Evolutionary conservation across 2,329 filamentous ascomycete species (phyloP).

Genomic region (Exophiala calicioides): DNA sequence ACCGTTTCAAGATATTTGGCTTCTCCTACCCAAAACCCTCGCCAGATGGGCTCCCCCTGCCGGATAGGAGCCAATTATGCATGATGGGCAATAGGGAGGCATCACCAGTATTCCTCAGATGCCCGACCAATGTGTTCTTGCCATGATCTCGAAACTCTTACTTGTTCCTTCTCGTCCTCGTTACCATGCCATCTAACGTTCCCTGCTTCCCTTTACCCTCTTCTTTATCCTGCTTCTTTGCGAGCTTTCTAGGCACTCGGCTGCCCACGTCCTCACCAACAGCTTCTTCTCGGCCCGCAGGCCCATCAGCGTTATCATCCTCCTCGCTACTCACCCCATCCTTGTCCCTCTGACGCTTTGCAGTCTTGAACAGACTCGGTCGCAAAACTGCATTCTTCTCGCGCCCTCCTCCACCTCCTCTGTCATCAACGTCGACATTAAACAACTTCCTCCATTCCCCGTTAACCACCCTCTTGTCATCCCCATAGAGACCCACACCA

Average conservation of each 20-base stretch:
- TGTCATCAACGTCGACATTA: constrained; percentile 35
- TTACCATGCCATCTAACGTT: not conserved
- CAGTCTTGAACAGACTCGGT: too few species aligned
- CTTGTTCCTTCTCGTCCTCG: not conserved
- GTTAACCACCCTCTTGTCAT: constrained; percentile 62
- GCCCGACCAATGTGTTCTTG: too few species aligned
- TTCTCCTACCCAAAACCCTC: too few species aligned
- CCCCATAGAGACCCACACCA: constrained; percentile 62
- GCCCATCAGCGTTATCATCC: not conserved
- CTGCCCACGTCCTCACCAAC: not conserved
- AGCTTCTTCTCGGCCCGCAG: not conserved
- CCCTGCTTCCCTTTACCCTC: not conserved
- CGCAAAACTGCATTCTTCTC: not conserved
- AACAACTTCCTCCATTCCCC: constrained; percentile 59
- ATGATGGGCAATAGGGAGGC: too few species aligned
- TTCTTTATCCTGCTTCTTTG: constrained; percentile 5
- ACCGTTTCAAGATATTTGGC: too few species aligned
- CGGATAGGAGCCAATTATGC: too few species aligned
- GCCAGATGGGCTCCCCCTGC: too few species aligned
- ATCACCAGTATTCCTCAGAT: too few species aligned
- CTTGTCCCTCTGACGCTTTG: not conserved
- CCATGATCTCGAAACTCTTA: not conserved
- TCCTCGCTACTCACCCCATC: not conserved
- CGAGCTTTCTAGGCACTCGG: not conserved
- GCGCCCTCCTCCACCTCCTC: not conserved